Base-by-base conservation (phyloP, 139 green algal genomes). In the Chlamydomonas sp. region DNA sequence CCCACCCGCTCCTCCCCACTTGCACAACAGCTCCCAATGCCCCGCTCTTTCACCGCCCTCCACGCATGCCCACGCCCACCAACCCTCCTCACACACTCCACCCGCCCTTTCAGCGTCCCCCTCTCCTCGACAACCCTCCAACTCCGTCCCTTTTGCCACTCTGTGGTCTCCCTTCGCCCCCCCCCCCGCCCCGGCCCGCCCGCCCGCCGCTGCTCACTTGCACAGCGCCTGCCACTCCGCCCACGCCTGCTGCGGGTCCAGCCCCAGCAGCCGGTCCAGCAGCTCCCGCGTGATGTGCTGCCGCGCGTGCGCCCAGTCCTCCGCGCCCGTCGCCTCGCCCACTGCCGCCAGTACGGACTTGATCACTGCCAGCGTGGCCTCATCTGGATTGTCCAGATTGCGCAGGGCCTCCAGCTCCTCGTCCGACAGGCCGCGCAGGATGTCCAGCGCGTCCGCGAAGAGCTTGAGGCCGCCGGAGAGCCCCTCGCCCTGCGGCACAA, bases 201-300 rank as follows among this genome's bases (percentile, higher is more conserved):
- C 31, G 31, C 31, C 31, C 31, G 31, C 31, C 31, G 31, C 31
- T 18, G 8, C 82, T 64, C 15, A 86, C 82, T 72, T 86, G 82
- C 82, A 93, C 79, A 93, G 72, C 63, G 75, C 18, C 87, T 93
- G 69, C 90, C 90, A 93, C 80, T 93, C 90, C 1, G 87, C 87
- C 90, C 90, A 93, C 16, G 90, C 90, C 58, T 63, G 73, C 80
- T 91, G 83, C 59, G 90, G 90, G 83, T 90, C 73, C 72, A 92
- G 71, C 18, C 12, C n/a, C 8, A 73, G 5, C 77, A 92, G 90
- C 60, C 78, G 68, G 4, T 87, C 78, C 14, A 92, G 63, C 20
- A 92, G 83, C 49, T 89, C 78, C 3, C 86, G 82, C 76, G 64
- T 89, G 66, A 92, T 58, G 63, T 88, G 79, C n/a, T 10, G 1